Evolutionary conservation across 2,329 filamentous ascomycete genomes (phyloP), one percentile per base, ranked within the genome.

Genomic region (Botrytis sinoallii): DNA sequence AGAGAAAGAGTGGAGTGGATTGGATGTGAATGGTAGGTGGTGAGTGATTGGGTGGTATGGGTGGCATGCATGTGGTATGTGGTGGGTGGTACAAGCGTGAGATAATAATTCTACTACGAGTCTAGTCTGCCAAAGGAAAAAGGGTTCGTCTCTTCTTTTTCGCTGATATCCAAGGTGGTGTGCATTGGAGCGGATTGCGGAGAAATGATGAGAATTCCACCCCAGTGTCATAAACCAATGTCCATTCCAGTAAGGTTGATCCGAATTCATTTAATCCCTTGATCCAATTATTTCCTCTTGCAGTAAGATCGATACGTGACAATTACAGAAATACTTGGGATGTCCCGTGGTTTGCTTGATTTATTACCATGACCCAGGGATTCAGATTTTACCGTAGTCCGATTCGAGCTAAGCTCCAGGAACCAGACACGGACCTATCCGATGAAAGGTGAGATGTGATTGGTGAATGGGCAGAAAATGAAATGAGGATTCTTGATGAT

Each of bases 111-210:
- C 32, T 32, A 32, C 32, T 32, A 32, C 32, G 32, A 32, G 32
- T 32, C 32, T 32, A 32, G 32, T 32, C 32, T 32, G 12, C 61
- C 38, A 44, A 32, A 9, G 7, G 4, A 29, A 67, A 67, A 67
- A 67, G 32, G 65, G 65, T 67, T 67, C 65, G 25, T 67, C 46
- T 67, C 65, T 67, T 67, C 46, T 67, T 67, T 52, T 46, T 40
- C 48, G 25, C 14, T n/a, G 25, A 7, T 63, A 4, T 4, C 32
- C 32, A 32, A 32, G 32, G 38, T 57, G 12, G n/a, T 20, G 55
- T 32, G 35, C 25, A n/a, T 25, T 38, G 3, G 32, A 22, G 35
- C n/a, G 65, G 46, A 68, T 68, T 55, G 65, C 65, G 65, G 65
- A 68, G 65, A 68, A 40, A 68, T 22, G 16, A 40, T 52, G 20